phyloP scores from a whole-genome alignment of 805 yeast genomes.

The Yarrowia keelungensis region DNA sequence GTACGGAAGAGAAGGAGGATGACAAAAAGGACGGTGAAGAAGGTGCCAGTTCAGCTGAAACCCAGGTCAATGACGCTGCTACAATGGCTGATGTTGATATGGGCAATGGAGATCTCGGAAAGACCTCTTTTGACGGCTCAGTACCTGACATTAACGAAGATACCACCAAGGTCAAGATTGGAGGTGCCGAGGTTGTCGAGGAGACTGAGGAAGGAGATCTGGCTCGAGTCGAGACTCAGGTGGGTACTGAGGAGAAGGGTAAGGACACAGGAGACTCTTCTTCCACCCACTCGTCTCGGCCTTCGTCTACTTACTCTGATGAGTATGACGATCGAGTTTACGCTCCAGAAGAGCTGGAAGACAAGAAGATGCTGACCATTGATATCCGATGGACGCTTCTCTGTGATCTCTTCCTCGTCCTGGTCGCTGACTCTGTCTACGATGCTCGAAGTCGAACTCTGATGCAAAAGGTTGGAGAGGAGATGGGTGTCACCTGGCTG shows the following conservation, averaged over 20 bases:
- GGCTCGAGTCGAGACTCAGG: slow-evolving; percentile 15
- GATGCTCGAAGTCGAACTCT: slow-evolving; percentile 88
- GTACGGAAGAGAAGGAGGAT: neutral
- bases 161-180: slow-evolving; percentile 33
- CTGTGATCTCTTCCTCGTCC: slow-evolving; percentile 84
- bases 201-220: slow-evolving; percentile 9
- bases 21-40: neutral
- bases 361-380: slow-evolving; percentile 55
- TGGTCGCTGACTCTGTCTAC: slow-evolving; percentile 82
- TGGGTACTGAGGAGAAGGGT: neutral
- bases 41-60: neutral
- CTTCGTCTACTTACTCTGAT: slow-evolving; percentile 14
- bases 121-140: slow-evolving; percentile 3
- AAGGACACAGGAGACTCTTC: neutral
- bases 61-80: neutral
- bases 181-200: slow-evolving; percentile 32
- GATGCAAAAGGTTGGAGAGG: slow-evolving; percentile 69
- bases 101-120: neutral
- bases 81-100: neutral
- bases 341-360: slow-evolving; percentile 44
- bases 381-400: slow-evolving; percentile 93
- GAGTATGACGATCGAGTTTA: slow-evolving; percentile 40
- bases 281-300: neutral
- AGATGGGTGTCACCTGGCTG: slow-evolving; percentile 62
- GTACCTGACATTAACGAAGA: slow-evolving; percentile 15